A percentile compares a stretch with the other conserved stretches of the same genome.
phyloP scores from a whole-genome alignment of 805 yeast genomes.

The Sporopachydermia lactativora region DNA sequence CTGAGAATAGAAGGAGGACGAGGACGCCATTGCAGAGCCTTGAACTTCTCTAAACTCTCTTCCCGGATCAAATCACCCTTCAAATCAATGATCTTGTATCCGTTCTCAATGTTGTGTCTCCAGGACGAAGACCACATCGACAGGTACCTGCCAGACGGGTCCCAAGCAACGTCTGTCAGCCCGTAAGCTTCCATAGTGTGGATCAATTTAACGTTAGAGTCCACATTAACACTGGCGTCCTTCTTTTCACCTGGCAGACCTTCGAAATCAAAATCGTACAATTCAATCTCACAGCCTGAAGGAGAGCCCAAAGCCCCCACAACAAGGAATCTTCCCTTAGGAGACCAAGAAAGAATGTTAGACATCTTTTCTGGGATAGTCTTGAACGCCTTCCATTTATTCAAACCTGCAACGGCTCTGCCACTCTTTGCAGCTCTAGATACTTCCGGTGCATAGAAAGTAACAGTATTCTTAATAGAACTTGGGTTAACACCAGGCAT shows the following conservation, averaged over 20 bases:
- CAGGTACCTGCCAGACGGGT: slow-evolving; percentile 85
- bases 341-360: slow-evolving; percentile 76
- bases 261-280: slow-evolving; percentile 76
- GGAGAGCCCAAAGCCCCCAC: slow-evolving; percentile 31
- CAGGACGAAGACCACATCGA: slow-evolving; percentile 80
- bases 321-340: slow-evolving; percentile 77
- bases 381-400: slow-evolving; percentile 48
- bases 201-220: slow-evolving; percentile 46
- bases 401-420: slow-evolving; percentile 25
- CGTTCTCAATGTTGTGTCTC: slow-evolving; percentile 79
- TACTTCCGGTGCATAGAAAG: slow-evolving; percentile 77
- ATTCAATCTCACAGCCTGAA: slow-evolving; percentile 52
- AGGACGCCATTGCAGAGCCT: slow-evolving; percentile 93
- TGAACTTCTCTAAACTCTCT: slow-evolving; percentile 70
- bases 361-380: slow-evolving; percentile 45
- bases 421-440: slow-evolving; percentile 30
- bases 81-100: slow-evolving; percentile 77
- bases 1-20: slow-evolving; percentile 73
- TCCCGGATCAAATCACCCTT: slow-evolving; percentile 67
- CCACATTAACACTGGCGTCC: slow-evolving; percentile 32
- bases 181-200: slow-evolving; percentile 56
- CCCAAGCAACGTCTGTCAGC: slow-evolving; percentile 82
- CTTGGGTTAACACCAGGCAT: slow-evolving; percentile 38
- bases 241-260: slow-evolving; percentile 34
- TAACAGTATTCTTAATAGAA: slow-evolving; percentile 45